These are phyloP conservation scores for Prunus mongolica DNA, from an alignment of 306 rosid genomes.

Conservation along the genomic window DNA sequence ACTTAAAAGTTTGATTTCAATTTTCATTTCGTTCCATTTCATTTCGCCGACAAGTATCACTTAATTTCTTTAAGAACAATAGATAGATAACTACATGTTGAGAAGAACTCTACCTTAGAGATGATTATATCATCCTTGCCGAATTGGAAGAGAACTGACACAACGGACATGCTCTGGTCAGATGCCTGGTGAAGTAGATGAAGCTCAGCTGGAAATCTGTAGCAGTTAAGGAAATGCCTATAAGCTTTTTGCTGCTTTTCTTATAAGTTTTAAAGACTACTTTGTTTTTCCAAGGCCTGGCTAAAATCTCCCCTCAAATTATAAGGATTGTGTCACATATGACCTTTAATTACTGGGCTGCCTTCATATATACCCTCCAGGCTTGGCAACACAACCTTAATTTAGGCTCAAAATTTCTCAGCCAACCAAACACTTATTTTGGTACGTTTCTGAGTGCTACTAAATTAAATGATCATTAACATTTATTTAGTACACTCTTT, in stretches of 20 bases:
- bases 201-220: slow-evolving; percentile 58
- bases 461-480: too few species aligned
- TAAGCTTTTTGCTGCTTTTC: not conserved
- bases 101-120: slow-evolving; percentile 33
- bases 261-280: too few species aligned
- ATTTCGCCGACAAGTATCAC: not conserved
- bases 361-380: not conserved
- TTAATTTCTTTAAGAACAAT: not conserved
- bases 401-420: not conserved
- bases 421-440: not conserved
- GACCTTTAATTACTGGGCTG: not conserved
- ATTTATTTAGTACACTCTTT: too few species aligned
- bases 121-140: slow-evolving; percentile 59
- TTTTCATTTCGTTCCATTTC: too few species aligned
- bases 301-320: not conserved
- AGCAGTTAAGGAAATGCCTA: not conserved
- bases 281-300: too few species aligned
- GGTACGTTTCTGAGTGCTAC: too few species aligned
- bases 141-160: slow-evolving; percentile 45
- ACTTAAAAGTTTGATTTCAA: too few species aligned
- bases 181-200: slow-evolving; percentile 60
- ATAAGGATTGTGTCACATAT: not conserved
- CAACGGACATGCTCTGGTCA: slow-evolving; percentile 49
- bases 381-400: not conserved
- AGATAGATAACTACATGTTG: not conserved